Base-by-base conservation (phyloP, 805 yeast species). In the Yamadazyma endophytica region DNA sequence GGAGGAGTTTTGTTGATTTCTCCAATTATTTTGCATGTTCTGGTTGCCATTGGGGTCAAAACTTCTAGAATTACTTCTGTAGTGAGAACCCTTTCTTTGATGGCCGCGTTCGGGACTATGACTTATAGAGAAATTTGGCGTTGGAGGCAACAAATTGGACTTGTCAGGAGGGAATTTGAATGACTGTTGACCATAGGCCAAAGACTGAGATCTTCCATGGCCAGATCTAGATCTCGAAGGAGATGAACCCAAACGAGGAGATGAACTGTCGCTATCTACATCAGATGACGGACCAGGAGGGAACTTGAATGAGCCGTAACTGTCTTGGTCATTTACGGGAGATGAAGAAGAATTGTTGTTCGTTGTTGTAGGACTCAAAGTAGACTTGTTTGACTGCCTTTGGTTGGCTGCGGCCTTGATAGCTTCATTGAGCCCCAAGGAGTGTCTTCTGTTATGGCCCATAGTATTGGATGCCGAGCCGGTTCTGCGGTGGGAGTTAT, bases 331-430 rank as follows among this genome's bases (percentile, higher is more conserved):
- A 13, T 37, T 33, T 17, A 43, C 31, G 4, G 54, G 43, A 5
- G 32, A 27, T 11, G 31, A 30, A 9, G 22, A 16, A 20, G 19
- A 20, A 12, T 6, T 16, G 15, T 33, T 27, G 17, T 24, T 24
- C 21, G 37, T 38, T 4, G 56, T 47, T 7, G 58, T 37, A 20
- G 64, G 61, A 31, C 56, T 51, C 29, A 58, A 52, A 2, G 68
- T 47, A 15, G 55, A 49, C 43, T 60, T 46, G 41, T 65, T 65
- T 21, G 54, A 51, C 37, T 61, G 66, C 55, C 88, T 73, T 53
- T 86, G 92, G 44, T 79, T 80, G 4, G 96, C 96, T n/a, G 98
- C 98, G 5, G 97, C 97, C 45, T 81, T 81, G 48, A 85, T 88
- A 9, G 97, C 97, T 59, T 90, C 98, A 32, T 79, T 79, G 36